A percentile compares a stretch with the other conserved stretches of the same genome.
Evolutionary conservation across 2,329 filamentous ascomycete genomes (phyloP).

Genomic region (Cercospora brassicicola): DNA sequence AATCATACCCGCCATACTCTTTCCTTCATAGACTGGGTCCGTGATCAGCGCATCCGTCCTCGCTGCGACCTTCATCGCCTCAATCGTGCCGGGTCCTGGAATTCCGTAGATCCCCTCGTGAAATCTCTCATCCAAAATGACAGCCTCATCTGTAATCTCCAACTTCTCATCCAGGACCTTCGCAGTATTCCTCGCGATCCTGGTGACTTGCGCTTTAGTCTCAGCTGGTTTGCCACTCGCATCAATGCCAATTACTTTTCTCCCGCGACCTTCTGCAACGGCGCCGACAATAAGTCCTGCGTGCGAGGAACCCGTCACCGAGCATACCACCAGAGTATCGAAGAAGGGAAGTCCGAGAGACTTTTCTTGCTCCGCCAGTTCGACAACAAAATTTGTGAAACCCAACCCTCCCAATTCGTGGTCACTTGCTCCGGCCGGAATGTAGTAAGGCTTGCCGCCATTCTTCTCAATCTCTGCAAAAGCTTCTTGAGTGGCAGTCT

Average conservation of each 20-base stretch:
- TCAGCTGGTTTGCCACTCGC: slow-evolving; percentile 60
- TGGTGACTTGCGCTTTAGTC: slow-evolving; percentile 64
- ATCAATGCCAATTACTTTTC: slow-evolving; percentile 67
- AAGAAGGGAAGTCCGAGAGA: slow-evolving; percentile 61
- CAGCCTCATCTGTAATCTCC: slow-evolving; percentile 63
- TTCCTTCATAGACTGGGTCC: slow-evolving; percentile 74
- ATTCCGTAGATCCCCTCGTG: slow-evolving; percentile 69
- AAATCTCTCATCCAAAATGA: slow-evolving; percentile 64
- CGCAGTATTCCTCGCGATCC: slow-evolving; percentile 65
- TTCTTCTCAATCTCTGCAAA: slow-evolving; percentile 53
- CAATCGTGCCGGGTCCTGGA: slow-evolving; percentile 64
- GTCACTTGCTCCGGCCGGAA: slow-evolving; percentile 69
- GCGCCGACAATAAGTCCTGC: slow-evolving; percentile 73
- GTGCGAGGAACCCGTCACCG: slow-evolving; percentile 69
- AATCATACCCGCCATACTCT: slow-evolving; percentile 71
- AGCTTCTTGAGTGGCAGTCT: slow-evolving; percentile 52
- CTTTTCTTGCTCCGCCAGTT: slow-evolving; percentile 64
- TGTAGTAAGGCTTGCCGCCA: slow-evolving; percentile 67
- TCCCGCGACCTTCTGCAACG: slow-evolving; percentile 51
- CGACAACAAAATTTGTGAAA: slow-evolving; percentile 70
- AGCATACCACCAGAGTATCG: slow-evolving; percentile 63
- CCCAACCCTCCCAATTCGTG: slow-evolving; percentile 69
- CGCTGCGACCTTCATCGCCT: slow-evolving; percentile 68
- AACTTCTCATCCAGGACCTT: slow-evolving; percentile 61
- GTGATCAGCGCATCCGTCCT: slow-evolving; percentile 71